phyloP scores from a whole-genome alignment of 495 filamentous ascomycete genomes.

The Hypoxylon subgilvum region DNA sequence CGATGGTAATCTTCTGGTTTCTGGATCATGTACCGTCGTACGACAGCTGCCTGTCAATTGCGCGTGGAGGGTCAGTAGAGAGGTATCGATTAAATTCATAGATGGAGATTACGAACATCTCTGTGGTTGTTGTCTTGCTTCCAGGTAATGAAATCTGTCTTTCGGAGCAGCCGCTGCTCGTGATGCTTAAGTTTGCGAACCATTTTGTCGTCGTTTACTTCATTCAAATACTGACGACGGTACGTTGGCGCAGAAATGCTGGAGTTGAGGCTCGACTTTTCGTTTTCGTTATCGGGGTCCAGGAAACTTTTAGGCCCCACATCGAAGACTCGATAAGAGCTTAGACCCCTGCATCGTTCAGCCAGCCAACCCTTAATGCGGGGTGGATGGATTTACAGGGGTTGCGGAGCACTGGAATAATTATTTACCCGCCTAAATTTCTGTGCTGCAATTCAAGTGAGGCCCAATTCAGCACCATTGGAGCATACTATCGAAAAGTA shows the following conservation, averaged over 20 bases:
- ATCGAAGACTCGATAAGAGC: constrained; percentile 28
- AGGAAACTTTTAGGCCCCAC: constrained; percentile 7
- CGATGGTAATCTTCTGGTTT: constrained; percentile 82
- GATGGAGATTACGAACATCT: constrained; percentile 49
- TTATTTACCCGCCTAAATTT: constrained; percentile 28
- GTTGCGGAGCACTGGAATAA: constrained; percentile 13
- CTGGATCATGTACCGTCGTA: constrained; percentile 85
- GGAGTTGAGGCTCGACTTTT: constrained; percentile 25
- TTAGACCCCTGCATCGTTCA: constrained; percentile 24
- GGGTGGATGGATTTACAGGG: constrained; percentile 17
- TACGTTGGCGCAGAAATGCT: constrained; percentile 6
- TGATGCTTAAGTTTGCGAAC: constrained; percentile 92
- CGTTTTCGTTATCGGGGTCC: constrained; percentile 21
- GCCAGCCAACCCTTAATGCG: neutral
- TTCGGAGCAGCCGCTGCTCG: constrained; percentile 78
- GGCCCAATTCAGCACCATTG: constrained; percentile 1
- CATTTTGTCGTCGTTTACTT: constrained; percentile 56
- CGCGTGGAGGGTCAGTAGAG: neutral
- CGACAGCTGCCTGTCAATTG: constrained; percentile 60
- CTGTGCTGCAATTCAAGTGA: neutral
- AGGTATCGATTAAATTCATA: neutral
- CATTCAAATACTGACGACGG: neutral
- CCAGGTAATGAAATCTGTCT: constrained; percentile 95
- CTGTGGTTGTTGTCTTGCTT: constrained; percentile 86
- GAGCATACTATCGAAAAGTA: constrained; percentile 3